These are phyloP conservation scores for Austroboletus novae-zelandiae DNA, from an alignment of 1,284 basidiomycete genomes.

Conservation along the genomic window DNA sequence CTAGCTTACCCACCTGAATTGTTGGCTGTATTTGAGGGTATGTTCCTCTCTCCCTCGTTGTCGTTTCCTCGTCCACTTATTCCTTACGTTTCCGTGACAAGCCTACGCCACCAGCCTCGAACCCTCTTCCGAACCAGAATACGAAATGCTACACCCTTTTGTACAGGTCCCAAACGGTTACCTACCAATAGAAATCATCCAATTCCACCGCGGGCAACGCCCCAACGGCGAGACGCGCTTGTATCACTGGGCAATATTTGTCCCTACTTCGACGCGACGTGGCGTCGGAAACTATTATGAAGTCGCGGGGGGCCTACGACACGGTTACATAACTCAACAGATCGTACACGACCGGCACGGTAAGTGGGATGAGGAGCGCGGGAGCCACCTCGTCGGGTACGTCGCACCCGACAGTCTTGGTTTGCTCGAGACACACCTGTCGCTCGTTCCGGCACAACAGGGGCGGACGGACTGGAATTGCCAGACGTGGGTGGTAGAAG, in stretches of 20 bases:
- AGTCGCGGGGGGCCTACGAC: slow-evolving; percentile 12
- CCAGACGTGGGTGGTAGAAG: slow-evolving; percentile 20
- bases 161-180: slow-evolving; percentile 10
- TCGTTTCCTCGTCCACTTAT: not conserved
- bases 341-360: slow-evolving; percentile 8
- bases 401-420: slow-evolving; percentile 7
- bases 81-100: not conserved
- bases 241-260: slow-evolving; percentile 25
- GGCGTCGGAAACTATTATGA: slow-evolving; percentile 25
- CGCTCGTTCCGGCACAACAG: slow-evolving; percentile 14
- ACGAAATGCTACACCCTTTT: slow-evolving; percentile 5
- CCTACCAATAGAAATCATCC: slow-evolving; percentile 17
- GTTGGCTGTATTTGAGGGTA: slow-evolving; percentile 7
- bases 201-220: slow-evolving; percentile 13
- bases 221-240: slow-evolving; percentile 3
- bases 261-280: slow-evolving; percentile 19
- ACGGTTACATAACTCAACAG: slow-evolving; percentile 12
- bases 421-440: slow-evolving; percentile 5
- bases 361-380: slow-evolving; percentile 13
- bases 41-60: not conserved
- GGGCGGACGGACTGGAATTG: slow-evolving; percentile 17
- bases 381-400: slow-evolving; percentile 8
- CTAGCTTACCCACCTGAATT: slow-evolving; percentile 11
- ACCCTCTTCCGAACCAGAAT: slow-evolving; percentile 1
- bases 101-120: slow-evolving; percentile 8